phyloP scores from a whole-genome alignment of 495 filamentous ascomycete genomes.

The Penicillium salamii region DNA sequence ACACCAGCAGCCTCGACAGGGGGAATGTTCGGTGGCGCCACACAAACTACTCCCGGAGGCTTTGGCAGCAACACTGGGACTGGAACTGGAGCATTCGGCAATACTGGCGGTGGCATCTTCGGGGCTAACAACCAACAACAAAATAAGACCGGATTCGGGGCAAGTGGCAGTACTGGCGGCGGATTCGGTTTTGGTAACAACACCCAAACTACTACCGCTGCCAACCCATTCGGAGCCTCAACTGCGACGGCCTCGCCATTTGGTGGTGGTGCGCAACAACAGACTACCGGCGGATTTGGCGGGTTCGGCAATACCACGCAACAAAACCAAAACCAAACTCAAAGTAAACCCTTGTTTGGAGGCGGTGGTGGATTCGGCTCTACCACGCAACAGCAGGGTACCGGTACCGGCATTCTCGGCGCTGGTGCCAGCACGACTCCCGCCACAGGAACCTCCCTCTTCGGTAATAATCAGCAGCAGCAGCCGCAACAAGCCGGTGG shows the following conservation, averaged over 20 bases:
- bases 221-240: conserved; percentile 32
- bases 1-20: conserved; percentile 24
- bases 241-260: conserved; percentile 35
- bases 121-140: conserved; percentile 44
- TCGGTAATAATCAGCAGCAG: conserved; percentile 41
- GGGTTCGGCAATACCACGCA: conserved; percentile 36
- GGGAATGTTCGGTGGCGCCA: conserved; percentile 17
- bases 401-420: conserved; percentile 44
- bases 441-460: conserved; percentile 33
- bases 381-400: conserved; percentile 36
- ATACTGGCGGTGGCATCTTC: conserved; percentile 45
- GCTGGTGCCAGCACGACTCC: conserved; percentile 25
- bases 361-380: conserved; percentile 35
- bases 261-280: conserved; percentile 41
- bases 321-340: conserved; percentile 43
- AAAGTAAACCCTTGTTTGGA: conserved; percentile 43
- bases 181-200: conserved; percentile 35
- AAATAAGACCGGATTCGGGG: conserved; percentile 37
- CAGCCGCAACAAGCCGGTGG: conserved; percentile 36
- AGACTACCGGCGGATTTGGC: conserved; percentile 34
- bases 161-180: conserved; percentile 33
- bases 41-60: conserved; percentile 20
- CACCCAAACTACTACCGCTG: conserved; percentile 30
- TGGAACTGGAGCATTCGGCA: conserved; percentile 18
- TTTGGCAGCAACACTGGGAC: conserved; percentile 33